Evolutionary conservation across 306 rosid species (phyloP), one percentile per base, ranked within the genome.

Genomic region (Malus fusca): DNA sequence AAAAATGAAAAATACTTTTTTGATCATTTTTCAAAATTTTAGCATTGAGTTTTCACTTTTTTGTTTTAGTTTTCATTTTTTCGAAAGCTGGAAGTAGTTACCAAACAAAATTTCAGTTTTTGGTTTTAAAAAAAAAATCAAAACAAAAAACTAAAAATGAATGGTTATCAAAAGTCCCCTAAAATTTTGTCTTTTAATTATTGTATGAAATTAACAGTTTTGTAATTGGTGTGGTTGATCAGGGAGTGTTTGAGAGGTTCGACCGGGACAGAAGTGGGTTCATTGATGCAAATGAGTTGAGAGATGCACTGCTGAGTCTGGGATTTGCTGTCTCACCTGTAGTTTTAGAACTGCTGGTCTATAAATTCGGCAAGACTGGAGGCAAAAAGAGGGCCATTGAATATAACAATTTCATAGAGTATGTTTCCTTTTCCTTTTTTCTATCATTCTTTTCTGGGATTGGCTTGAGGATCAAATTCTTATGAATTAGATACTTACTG

Each of bases 371-470:
- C 82, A 95, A 90, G 82, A 84, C 92, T 63, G 99, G 97, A 62
- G 99, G 99, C 77, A 81, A 77, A 76, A 77, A 33, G 83, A 87
- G 22, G 87, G 97, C 98, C 73, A 67, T 95, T 43, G 98, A 92
- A 92, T 95, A 95, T 80, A 97, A 95, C 78, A 95, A 92, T 64
- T 95, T 92, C 90, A 95, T 95, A 3, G 99, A 95, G 99, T 95
- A 85, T 7, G 86, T 59, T 14, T 63, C 65, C 71, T 5, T 14
- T 26, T 66, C 1, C 65, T 48, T 31, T 12, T 13, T 72, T 33
- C 2, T n/a, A 0, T 55, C 26, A 8, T 55, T 2, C 30, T 59
- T 11, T 59, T 14, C 25, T 59, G 64, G 64, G 28, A 11, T 60
- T 60, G 33, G 19, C 13, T 25, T 60, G 65, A 60, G 65, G 72